Percentiles rank a stretch among this genome's conserved stretches.
phyloP scores from a whole-genome alignment of 805 yeast genomes.

The Sugiyamaella lignohabitans region DNA sequence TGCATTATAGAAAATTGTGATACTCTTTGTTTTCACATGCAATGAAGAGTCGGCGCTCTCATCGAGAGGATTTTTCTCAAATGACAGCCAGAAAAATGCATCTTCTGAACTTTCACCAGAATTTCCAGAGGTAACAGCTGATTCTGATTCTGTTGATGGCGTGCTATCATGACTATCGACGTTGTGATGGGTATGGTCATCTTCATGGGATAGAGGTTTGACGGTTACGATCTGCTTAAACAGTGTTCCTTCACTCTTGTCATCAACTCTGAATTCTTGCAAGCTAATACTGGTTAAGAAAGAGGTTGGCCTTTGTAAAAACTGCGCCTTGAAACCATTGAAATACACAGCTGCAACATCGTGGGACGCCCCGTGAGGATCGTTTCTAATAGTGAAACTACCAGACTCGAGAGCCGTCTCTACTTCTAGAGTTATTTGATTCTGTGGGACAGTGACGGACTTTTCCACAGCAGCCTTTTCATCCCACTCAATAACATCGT shows the following conservation, averaged over 20 bases:
- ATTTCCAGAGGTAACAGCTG: too few species aligned
- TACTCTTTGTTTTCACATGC: slow-evolving; percentile 67
- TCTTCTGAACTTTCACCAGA: slow-evolving; percentile 9
- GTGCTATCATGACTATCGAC: neutral
- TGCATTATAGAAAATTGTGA: slow-evolving; percentile 88
- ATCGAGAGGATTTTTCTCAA: slow-evolving; percentile 83
- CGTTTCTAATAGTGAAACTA: slow-evolving; percentile 53
- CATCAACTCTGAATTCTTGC: slow-evolving; percentile 78
- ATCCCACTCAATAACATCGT: slow-evolving; percentile 89
- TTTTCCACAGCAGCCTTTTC: slow-evolving; percentile 46
- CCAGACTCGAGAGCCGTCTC: slow-evolving; percentile 69
- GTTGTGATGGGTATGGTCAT: slow-evolving; percentile 23
- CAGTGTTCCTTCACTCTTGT: slow-evolving; percentile 71
- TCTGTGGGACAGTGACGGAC: slow-evolving; percentile 56
- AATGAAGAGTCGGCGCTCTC: slow-evolving; percentile 75
- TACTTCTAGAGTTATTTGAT: slow-evolving; percentile 60
- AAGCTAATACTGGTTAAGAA: slow-evolving; percentile 64
- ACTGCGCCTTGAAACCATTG: slow-evolving; percentile 71
- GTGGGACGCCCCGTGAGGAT: slow-evolving; percentile 32
- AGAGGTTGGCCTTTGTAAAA: slow-evolving; percentile 75
- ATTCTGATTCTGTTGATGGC: neutral
- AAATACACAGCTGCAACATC: slow-evolving; percentile 72
- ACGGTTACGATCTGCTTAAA: slow-evolving; percentile 86
- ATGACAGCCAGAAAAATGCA: slow-evolving; percentile 75
- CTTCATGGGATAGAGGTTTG: slow-evolving; percentile 43